These are phyloP conservation scores for Neofusicoccum sp. DNA, from an alignment of 2,329 filamentous ascomycete genomes.

Conservation along the genomic window DNA sequence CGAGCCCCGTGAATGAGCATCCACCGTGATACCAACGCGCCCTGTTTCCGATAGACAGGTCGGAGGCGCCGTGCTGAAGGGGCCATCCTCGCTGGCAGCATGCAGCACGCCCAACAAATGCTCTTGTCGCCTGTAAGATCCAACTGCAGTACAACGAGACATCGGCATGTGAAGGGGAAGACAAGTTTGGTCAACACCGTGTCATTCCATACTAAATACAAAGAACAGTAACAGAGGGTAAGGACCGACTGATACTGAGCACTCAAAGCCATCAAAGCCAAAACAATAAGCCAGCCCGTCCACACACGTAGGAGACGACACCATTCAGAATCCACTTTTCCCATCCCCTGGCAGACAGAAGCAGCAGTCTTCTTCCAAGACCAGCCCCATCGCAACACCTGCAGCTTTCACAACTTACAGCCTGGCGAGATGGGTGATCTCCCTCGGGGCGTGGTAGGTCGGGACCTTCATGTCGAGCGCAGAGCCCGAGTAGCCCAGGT, in stretches of 20 bases:
- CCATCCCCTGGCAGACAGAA: neutral
- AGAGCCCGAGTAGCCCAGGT: conserved; percentile 69
- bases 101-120: no score
- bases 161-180: neutral
- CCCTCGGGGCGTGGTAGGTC: conserved; percentile 47
- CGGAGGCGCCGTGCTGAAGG: no score
- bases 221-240: conserved; percentile 10
- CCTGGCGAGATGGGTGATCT: conserved; percentile 42
- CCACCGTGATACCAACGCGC: no score
- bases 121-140: no score
- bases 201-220: neutral
- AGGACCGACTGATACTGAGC: conserved; percentile 5
- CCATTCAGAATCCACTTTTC: neutral
- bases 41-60: no score
- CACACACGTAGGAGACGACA: neutral
- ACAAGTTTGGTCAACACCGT: neutral
- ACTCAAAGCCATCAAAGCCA: neutral
- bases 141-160: no score
- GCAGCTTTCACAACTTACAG: conserved; percentile 37
- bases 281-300: neutral
- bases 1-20: no score
- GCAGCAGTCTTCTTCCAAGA: neutral
- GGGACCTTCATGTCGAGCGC: conserved; percentile 75
- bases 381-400: neutral
- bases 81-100: no score